Percentiles rank a stretch among this genome's conserved stretches.
Conservation (phyloP, 768 basidiomycete species). For the Harrya chromipes region DNA sequence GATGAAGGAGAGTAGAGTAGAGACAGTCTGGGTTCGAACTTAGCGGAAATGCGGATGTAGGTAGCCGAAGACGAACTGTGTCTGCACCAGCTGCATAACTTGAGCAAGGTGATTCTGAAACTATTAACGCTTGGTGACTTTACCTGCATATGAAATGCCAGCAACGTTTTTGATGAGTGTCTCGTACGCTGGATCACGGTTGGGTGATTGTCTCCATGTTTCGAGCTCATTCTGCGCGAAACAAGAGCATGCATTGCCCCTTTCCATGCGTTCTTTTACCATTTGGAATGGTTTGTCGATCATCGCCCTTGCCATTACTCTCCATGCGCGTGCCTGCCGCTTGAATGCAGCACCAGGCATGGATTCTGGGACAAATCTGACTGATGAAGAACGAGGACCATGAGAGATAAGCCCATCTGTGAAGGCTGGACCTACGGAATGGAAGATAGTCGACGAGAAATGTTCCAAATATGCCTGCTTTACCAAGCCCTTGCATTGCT, state of each 20-base stretch:
- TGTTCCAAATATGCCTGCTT: slow-evolving; percentile 42
- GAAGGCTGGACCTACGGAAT: slow-evolving; percentile 21
- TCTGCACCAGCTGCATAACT: slow-evolving; percentile 22
- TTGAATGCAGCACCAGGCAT: slow-evolving; percentile 50
- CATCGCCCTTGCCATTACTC: slow-evolving; percentile 29
- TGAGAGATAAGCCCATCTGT: not conserved
- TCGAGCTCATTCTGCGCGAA: slow-evolving; percentile 43
- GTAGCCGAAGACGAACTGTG: slow-evolving; percentile 19
- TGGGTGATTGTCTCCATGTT: slow-evolving; percentile 27
- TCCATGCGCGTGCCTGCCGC: slow-evolving; percentile 44
- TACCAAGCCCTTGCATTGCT: slow-evolving; percentile 34
- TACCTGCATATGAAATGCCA: slow-evolving; percentile 48
- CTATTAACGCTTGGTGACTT: not conserved
- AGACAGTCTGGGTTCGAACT: slow-evolving; percentile 41
- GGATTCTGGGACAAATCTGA: slow-evolving; percentile 49
- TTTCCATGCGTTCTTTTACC: slow-evolving; percentile 46
- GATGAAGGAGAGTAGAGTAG: slow-evolving; percentile 47
- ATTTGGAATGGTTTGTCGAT: slow-evolving; percentile 36
- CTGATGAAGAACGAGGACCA: slow-evolving; percentile 7
- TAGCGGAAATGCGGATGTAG: slow-evolving; percentile 24
- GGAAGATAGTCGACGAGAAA: slow-evolving; percentile 41
- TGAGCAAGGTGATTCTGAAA: slow-evolving; percentile 2
- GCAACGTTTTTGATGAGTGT: slow-evolving; percentile 50
- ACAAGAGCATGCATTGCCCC: slow-evolving; percentile 35
- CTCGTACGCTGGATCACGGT: slow-evolving; percentile 35